Conservation (phyloP, 805 yeast genomes). For the Yarrowia alimentaria region DNA sequence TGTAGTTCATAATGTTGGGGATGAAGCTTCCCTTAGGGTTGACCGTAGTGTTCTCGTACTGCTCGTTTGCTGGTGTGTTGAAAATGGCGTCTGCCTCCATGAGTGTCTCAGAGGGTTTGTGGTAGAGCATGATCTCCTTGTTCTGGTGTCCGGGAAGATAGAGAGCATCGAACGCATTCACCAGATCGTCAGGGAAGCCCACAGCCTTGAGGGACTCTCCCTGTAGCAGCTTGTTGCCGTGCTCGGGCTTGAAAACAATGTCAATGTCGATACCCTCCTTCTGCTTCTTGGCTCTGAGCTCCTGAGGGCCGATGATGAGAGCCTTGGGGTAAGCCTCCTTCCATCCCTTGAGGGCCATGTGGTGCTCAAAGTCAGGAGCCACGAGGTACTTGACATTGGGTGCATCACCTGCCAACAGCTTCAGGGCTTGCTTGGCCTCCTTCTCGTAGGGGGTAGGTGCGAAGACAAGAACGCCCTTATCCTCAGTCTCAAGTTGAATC, state of each 20-base stretch:
- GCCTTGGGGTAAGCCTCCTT: conserved; percentile 48
- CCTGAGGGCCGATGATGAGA: conserved; percentile 53
- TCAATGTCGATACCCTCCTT: conserved; percentile 6
- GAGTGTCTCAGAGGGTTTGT: conserved; percentile 48
- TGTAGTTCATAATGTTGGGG: conserved; percentile 13
- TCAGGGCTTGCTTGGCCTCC: conserved; percentile 32
- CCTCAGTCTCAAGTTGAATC: conserved; percentile 29
- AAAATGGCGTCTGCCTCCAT: conserved; percentile 47
- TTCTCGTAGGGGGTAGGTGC: conserved; percentile 34
- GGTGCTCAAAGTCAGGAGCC: conserved; percentile 64
- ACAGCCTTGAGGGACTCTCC: not conserved
- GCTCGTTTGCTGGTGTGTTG: conserved; percentile 20
- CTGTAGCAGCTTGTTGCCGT: conserved; percentile 10
- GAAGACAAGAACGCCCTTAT: conserved; percentile 30
- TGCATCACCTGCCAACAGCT: conserved; percentile 8
- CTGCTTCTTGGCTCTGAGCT: conserved; percentile 8
- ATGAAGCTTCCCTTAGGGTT: conserved; percentile 6
- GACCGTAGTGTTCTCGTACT: conserved; percentile 10
- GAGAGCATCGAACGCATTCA: conserved; percentile 51
- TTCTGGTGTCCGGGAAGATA: conserved; percentile 58
- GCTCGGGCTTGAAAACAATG: conserved; percentile 5
- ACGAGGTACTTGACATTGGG: conserved; percentile 43
- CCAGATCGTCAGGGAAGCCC: conserved; percentile 41
- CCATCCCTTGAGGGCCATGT: conserved; percentile 58
- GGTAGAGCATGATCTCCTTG: conserved; percentile 55